Percentiles rank a stretch among this genome's conserved stretches.
These are phyloP conservation scores for Bruguiera hainesii DNA, from an alignment of 441 rosid species.

Conservation along the genomic window DNA sequence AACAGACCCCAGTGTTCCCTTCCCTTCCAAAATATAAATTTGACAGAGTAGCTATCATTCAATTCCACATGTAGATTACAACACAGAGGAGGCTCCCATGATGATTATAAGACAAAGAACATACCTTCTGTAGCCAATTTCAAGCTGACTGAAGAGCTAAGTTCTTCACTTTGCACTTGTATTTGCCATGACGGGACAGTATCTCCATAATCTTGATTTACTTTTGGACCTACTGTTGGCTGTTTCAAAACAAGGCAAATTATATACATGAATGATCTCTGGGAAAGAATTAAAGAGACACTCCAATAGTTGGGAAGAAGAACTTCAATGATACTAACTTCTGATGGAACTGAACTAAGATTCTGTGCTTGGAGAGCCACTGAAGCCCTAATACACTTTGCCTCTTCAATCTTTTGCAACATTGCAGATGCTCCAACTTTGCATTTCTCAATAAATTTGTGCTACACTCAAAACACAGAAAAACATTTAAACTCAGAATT, in stretches of 20 bases:
- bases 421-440: conserved; percentile 88
- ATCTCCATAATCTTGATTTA: conserved; percentile 67
- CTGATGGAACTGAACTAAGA: conserved; percentile 38
- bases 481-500: conserved; percentile 23
- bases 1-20: neutral
- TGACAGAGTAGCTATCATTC: neutral
- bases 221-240: conserved; percentile 51
- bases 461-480: conserved; percentile 49
- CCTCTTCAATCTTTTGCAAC: conserved; percentile 90
- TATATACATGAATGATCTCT: conserved; percentile 3
- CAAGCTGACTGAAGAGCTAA: conserved; percentile 43
- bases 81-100: neutral
- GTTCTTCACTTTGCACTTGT: conserved; percentile 40
- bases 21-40: neutral
- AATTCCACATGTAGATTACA: neutral
- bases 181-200: conserved; percentile 71
- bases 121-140: conserved; percentile 56
- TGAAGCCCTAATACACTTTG: conserved; percentile 66
- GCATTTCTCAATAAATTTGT: conserved; percentile 92
- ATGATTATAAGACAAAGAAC: conserved; percentile 11
- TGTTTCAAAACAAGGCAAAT: conserved; percentile 34
- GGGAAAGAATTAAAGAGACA: neutral
- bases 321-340: conserved; percentile 35
- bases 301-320: conserved; percentile 13
- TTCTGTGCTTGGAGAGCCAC: conserved; percentile 67